A percentile compares a stretch with the other conserved stretches of the same genome.
phyloP scores from a whole-genome alignment of 2,329 filamentous ascomycete species.

The Hypoxylon rubiginosum region DNA sequence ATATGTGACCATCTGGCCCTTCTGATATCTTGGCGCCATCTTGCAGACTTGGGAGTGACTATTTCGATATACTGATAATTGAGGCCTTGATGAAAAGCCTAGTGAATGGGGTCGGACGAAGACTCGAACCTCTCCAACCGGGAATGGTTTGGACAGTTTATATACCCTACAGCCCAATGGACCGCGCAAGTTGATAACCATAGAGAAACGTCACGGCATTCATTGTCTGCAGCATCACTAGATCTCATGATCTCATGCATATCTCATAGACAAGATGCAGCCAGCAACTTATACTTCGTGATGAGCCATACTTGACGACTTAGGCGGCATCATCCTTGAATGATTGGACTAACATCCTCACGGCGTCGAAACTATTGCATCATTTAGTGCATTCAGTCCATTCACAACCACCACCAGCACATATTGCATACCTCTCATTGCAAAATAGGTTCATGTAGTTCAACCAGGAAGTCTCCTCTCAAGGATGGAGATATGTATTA shows the following conservation, averaged over 20 bases:
- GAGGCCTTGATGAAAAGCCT: background rate
- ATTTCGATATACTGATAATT: background rate
- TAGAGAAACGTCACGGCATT: conserved; percentile 28
- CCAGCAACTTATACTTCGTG: background rate
- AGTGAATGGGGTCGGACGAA: background rate
- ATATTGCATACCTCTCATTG: background rate
- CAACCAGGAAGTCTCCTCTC: background rate
- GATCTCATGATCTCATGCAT: conserved; percentile 30
- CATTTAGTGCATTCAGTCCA: background rate
- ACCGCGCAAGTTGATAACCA: conserved; percentile 12
- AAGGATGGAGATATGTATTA: background rate
- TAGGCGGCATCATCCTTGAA: conserved; percentile 7
- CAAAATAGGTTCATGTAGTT: background rate
- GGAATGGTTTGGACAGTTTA: conserved; percentile 4
- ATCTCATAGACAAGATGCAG: conserved; percentile 13
- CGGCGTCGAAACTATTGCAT: conserved; percentile 15
- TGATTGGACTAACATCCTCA: conserved; percentile 10
- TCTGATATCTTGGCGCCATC: conserved; percentile 41
- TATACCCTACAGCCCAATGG: conserved; percentile 16
- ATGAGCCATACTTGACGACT: background rate
- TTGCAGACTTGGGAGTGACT: conserved; percentile 1
- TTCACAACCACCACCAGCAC: background rate
- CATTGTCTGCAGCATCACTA: conserved; percentile 30
- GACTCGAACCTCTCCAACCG: background rate
- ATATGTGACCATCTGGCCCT: conserved; percentile 39